Percentiles rank a stretch among this genome's conserved stretches.
Conservation (phyloP, 371 early-diverging fungal species). For the Blastocladiella emersonii region DNA sequence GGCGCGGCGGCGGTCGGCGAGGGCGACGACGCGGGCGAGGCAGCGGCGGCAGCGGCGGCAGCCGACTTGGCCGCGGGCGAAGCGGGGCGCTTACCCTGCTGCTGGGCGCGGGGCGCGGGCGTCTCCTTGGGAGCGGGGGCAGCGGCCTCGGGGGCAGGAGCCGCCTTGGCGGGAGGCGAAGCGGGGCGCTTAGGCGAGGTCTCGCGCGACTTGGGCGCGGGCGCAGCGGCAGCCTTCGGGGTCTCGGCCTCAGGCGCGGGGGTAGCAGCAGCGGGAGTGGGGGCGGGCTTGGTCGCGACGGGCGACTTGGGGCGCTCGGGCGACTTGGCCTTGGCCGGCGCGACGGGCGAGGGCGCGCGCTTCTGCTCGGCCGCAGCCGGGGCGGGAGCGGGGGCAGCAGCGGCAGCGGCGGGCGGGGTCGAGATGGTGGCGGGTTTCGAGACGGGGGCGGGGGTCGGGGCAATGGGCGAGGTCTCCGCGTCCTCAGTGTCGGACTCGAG, state of each 20-base stretch:
- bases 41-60: constrained; percentile 9
- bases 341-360: neutral
- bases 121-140: neutral
- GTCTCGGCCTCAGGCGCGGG: neutral
- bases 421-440: neutral
- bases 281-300: neutral
- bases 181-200: constrained; percentile 6
- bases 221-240: neutral
- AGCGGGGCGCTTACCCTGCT: neutral
- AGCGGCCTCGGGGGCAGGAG: constrained; percentile 1
- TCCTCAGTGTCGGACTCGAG: constrained; percentile 20
- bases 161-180: neutral
- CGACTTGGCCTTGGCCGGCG: constrained; percentile 9
- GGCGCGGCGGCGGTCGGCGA: constrained; percentile 1
- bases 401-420: constrained; percentile 5
- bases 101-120: constrained; percentile 1
- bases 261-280: constrained; percentile 1
- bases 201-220: constrained; percentile 2
- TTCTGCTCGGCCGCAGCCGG: neutral
- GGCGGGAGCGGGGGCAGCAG: neutral
- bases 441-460: neutral
- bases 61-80: constrained; percentile 9
- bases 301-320: neutral
- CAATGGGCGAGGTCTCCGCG: constrained; percentile 13
- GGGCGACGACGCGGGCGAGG: constrained; percentile 4